These are phyloP conservation scores for Brassica juncea DNA, from an alignment of 345 rosid genomes.

Conservation along the genomic window DNA sequence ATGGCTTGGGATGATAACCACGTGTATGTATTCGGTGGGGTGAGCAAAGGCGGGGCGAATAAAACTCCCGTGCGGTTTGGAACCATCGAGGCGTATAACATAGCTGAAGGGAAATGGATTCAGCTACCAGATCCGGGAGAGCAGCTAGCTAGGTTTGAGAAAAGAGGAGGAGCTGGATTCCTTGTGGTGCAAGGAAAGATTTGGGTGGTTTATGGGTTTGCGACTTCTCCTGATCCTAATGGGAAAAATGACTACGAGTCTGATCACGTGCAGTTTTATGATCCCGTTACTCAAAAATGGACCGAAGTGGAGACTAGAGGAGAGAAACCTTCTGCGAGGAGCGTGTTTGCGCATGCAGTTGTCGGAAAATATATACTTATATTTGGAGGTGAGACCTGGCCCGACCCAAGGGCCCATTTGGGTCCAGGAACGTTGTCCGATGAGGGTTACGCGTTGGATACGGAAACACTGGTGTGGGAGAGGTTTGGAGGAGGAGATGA, in stretches of 20 bases:
- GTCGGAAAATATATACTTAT: slow-evolving; percentile 18
- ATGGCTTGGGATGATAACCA: slow-evolving; percentile 10
- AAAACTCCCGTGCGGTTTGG: neutral
- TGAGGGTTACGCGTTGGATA: slow-evolving; percentile 10
- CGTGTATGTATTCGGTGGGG: slow-evolving; percentile 23
- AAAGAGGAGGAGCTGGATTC: slow-evolving; percentile 12
- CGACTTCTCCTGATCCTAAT: neutral
- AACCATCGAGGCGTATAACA: neutral
- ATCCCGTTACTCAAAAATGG: slow-evolving; percentile 6
- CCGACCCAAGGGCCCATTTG: neutral
- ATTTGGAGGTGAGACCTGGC: slow-evolving; percentile 17
- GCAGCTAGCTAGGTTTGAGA: neutral
- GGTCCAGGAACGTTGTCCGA: slow-evolving; percentile 16
- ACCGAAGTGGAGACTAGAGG: slow-evolving; percentile 10
- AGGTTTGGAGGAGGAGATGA: slow-evolving; percentile 2
- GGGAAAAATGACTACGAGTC: neutral
- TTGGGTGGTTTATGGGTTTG: slow-evolving; percentile 31
- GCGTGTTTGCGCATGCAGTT: slow-evolving; percentile 15
- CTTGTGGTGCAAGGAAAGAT: slow-evolving; percentile 14
- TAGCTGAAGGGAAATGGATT: neutral
- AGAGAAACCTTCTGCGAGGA: slow-evolving; percentile 11
- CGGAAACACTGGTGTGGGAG: slow-evolving; percentile 10
- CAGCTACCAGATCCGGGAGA: slow-evolving; percentile 19
- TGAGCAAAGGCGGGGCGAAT: neutral
- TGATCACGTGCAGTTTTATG: neutral